These are phyloP conservation scores for Articulospora tetracladia DNA, from an alignment of 495 filamentous ascomycete genomes.

Conservation along the genomic window DNA sequence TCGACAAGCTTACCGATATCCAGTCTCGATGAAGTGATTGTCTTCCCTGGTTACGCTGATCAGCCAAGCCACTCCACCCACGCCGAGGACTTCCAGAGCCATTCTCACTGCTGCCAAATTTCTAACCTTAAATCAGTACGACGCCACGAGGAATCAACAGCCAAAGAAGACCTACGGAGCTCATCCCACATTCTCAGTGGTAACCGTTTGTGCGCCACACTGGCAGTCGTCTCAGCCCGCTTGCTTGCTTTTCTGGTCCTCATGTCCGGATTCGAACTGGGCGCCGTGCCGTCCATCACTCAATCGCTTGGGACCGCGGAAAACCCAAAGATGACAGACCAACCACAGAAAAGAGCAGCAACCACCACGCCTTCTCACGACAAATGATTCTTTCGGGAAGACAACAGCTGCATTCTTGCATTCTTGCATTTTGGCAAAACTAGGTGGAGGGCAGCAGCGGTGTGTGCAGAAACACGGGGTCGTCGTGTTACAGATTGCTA, in stretches of 20 bases:
- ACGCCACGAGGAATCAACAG: not conserved
- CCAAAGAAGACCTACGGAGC: not conserved
- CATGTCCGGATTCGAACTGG: not conserved
- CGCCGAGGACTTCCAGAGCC: not conserved
- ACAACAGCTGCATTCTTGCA: not conserved
- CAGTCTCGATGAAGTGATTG: constrained; percentile 14
- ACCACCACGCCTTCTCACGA: not conserved
- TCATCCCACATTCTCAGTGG: not conserved
- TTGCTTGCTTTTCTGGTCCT: not conserved
- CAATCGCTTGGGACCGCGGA: not conserved
- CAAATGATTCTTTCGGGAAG: not conserved
- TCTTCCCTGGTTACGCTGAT: constrained; percentile 3
- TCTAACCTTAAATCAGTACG: not conserved
- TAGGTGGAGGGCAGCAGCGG: not conserved
- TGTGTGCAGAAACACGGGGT: not conserved
- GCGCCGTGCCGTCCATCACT: no score
- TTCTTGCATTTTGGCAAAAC: not conserved
- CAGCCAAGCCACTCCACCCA: not conserved
- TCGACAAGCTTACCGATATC: constrained; percentile 11
- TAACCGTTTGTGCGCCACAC: not conserved
- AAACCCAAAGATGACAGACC: not conserved
- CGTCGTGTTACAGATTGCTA: not conserved
- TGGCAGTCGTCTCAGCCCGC: not conserved
- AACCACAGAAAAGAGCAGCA: not conserved
- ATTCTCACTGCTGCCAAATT: not conserved